phyloP scores from a whole-genome alignment of 2,329 filamentous ascomycete genomes.

The Orbilia brochopaga region DNA sequence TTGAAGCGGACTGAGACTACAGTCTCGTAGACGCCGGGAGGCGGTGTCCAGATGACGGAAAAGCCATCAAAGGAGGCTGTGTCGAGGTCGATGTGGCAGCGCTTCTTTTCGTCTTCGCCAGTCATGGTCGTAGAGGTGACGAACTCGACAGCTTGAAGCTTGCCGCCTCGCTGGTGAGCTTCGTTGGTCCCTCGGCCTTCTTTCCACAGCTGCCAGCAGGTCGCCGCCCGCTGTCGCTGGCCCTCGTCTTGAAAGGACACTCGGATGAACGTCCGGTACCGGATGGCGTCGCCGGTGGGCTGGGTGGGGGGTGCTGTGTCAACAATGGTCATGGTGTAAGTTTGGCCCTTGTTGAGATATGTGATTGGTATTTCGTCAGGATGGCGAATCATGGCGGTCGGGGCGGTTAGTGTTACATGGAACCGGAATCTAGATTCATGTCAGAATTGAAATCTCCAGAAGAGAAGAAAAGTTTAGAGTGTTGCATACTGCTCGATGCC shows the following conservation, averaged over 20 bases:
- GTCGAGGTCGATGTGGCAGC: constrained; percentile 73
- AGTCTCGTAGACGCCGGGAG: constrained; percentile 74
- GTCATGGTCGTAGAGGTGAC: constrained; percentile 68
- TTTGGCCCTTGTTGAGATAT: constrained; percentile 96
- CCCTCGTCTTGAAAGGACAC: constrained; percentile 97
- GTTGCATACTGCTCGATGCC: constrained; percentile 51
- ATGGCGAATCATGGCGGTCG: constrained; percentile 93
- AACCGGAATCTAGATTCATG: constrained; percentile 72
- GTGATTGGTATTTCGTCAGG: constrained; percentile 92
- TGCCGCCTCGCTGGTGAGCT: constrained; percentile 89
- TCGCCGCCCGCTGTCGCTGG: constrained; percentile 79
- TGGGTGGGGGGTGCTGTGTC: constrained; percentile 71
- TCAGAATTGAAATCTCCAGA: not conserved
- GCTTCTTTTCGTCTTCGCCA: constrained; percentile 68
- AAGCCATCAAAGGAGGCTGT: constrained; percentile 90
- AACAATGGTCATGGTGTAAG: constrained; percentile 82
- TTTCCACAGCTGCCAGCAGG: constrained; percentile 93
- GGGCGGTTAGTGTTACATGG: constrained; percentile 86
- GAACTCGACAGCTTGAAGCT: constrained; percentile 92
- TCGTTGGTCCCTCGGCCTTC: constrained; percentile 95
- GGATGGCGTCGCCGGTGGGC: constrained; percentile 67
- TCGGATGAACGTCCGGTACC: constrained; percentile 89
- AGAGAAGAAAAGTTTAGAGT: not conserved
- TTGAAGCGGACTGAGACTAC: constrained; percentile 94
- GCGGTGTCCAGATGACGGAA: constrained; percentile 84